Base-by-base conservation (phyloP, 2,329 filamentous ascomycete genomes). In the Teratosphaeria viscida region DNA sequence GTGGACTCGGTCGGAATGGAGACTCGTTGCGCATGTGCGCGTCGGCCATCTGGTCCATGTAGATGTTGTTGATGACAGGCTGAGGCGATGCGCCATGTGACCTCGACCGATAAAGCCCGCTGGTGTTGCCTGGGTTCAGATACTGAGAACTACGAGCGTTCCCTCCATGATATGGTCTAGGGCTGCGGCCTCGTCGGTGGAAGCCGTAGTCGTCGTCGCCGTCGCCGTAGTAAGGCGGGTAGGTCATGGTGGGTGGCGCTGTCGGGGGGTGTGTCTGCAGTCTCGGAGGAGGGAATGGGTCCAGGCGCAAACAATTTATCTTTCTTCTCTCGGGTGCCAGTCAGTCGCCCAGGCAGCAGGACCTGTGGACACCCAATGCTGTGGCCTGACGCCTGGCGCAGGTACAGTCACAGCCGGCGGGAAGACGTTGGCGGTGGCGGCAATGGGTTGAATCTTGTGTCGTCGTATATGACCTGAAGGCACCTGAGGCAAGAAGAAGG, bases 51-150 rank as follows among this genome's bases (percentile, higher is more conserved):
- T 75, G 70, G 57, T 70, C 70, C 58, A 74, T 73, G 58, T 74
- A 75, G 66, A 78, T 78, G 70, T 76, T 77, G 64, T 76, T 77
- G 62, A 79, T 73, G 54, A 75, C 73, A 19, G 77, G 77, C n/a
- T 69, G 70, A 14, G 75, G 75, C 27, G 70, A 64, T 58, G 75
- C 72, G 53, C 77, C 77, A 52, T 74, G 72, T 16, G 76, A 78
- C 60, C 76, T 73, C 55, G 75, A 75, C 58, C 77, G 75, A 56
- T 78, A 73, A 16, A 78, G 72, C 35, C 71, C 70, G 52, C 55
- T 57, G 19, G 59, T 61, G 34, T 59, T 60, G 10, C 59, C 55
- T 35, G 68, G 68, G 58, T 63, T 61, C 8, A 70, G 65, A 54
- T 62, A 65, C n/a, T 67, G 64, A 10, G 59, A 43, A 29, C 58